Evolutionary conservation across 78 protist species (phyloP).

Genomic region (Creolimax fragrantissima): DNA sequence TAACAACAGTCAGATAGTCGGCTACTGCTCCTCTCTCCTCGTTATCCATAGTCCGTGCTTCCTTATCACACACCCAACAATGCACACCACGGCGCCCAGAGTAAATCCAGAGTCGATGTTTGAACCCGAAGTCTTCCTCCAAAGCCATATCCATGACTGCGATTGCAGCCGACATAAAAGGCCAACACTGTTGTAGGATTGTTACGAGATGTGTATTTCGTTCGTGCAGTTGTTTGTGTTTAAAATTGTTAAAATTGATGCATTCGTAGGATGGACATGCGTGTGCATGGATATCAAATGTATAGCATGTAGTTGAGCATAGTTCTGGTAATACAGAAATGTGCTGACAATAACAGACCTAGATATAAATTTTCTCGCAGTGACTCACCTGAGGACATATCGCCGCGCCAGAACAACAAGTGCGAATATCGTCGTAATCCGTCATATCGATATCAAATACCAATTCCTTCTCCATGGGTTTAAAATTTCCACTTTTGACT

Average conservation of each 20-base stretch:
- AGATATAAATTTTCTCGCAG: too few species aligned
- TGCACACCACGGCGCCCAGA: constrained; percentile 98
- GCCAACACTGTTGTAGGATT: constrained; percentile 94
- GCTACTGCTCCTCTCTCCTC: constrained; percentile 67
- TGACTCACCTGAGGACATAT: constrained; percentile 19
- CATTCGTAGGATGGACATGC: too few species aligned
- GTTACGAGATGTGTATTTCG: constrained; percentile 62
- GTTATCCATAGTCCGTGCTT: constrained; percentile 57
- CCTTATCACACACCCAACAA: constrained; percentile 92
- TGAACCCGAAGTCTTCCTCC: constrained; percentile 72
- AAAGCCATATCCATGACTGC: constrained; percentile 45
- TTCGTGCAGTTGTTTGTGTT: too few species aligned
- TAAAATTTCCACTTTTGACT: background rate
- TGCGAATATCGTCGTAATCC: constrained; percentile 93
- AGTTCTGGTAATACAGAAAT: too few species aligned
- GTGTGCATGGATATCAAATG: too few species aligned
- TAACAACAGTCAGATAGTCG: constrained; percentile 41
- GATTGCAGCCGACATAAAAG: constrained; percentile 69
- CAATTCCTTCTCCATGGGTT: constrained; percentile 62
- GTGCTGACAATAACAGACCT: too few species aligned
- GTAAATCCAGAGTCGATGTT: constrained; percentile 86
- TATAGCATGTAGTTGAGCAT: too few species aligned
- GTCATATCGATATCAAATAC: constrained; percentile 96
- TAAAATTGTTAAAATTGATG: too few species aligned
- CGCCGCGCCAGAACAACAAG: constrained; percentile 32